Conservation (phyloP, 495 filamentous ascomycete species). For the Penicillium roqueforti region DNA sequence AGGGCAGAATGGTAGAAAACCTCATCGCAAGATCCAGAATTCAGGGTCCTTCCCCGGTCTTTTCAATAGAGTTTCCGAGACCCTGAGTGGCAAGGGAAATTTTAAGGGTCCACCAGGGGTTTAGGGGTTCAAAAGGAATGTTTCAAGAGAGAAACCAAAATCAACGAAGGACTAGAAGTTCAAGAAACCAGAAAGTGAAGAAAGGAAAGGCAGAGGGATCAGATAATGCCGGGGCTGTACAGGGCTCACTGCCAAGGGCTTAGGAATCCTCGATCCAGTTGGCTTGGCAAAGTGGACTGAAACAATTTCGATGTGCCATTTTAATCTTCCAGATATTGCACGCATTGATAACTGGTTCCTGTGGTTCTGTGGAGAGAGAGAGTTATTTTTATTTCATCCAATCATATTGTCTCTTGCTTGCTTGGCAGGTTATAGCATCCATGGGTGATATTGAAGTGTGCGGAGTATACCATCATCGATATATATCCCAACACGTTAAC, state of each 20-base stretch:
- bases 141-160: background rate
- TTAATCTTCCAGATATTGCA: too few species aligned
- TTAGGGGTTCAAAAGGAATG: background rate
- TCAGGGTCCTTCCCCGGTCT: background rate
- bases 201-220: background rate
- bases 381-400: background rate
- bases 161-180: background rate
- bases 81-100: background rate
- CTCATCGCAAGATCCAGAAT: constrained; percentile 17
- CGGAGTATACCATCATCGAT: too few species aligned
- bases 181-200: background rate
- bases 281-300: constrained; percentile 8
- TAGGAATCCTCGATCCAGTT: constrained; percentile 3
- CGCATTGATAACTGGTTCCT: too few species aligned
- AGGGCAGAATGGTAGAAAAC: constrained; percentile 19
- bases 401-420: background rate
- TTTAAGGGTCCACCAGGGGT: background rate
- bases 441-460: too few species aligned
- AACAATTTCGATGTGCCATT: too few species aligned
- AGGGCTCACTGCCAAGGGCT: constrained; percentile 1
- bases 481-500: too few species aligned
- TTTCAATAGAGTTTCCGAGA: constrained; percentile 10
- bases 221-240: background rate
- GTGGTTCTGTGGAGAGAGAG: background rate
- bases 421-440: background rate